Conservation (phyloP, 2,329 filamentous ascomycete genomes). For the Pyricularia sp. region DNA sequence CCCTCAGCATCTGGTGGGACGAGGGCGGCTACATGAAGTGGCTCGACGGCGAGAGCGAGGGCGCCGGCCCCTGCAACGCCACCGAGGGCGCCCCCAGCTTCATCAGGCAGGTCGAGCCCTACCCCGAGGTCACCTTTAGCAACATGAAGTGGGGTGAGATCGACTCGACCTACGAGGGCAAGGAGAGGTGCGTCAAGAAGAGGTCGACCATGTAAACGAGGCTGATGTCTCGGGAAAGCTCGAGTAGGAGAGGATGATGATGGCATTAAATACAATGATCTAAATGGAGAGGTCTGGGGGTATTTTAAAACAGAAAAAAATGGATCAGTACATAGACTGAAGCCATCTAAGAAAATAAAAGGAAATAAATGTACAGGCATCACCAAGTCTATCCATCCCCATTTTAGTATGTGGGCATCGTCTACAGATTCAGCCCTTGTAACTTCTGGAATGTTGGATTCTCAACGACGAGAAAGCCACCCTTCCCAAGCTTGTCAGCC, state of each 20-base stretch:
- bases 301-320: background rate
- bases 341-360: background rate
- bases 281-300: background rate
- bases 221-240: no score
- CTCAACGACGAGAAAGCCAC: slow-evolving; percentile 22
- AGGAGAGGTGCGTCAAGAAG: background rate
- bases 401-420: background rate
- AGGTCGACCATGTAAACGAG: background rate
- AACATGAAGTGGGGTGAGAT: slow-evolving; percentile 54
- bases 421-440: slow-evolving; percentile 15
- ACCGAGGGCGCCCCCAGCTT: slow-evolving; percentile 41
- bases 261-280: background rate
- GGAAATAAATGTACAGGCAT: background rate
- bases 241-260: no score
- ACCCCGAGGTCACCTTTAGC: slow-evolving; percentile 42
- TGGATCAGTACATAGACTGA: background rate
- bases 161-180: slow-evolving; percentile 34
- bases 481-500: slow-evolving; percentile 20
- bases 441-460: slow-evolving; percentile 25
- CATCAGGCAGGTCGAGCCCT: slow-evolving; percentile 35
- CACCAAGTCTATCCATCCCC: no score
- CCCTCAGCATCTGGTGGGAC: slow-evolving; percentile 40
- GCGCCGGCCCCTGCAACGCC: slow-evolving; percentile 40
- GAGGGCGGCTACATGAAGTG: slow-evolving; percentile 36
- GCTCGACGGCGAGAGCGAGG: slow-evolving; percentile 33